Base-by-base conservation (phyloP, 345 rosid genomes). In the Cardiospermum halicacabum region DNA sequence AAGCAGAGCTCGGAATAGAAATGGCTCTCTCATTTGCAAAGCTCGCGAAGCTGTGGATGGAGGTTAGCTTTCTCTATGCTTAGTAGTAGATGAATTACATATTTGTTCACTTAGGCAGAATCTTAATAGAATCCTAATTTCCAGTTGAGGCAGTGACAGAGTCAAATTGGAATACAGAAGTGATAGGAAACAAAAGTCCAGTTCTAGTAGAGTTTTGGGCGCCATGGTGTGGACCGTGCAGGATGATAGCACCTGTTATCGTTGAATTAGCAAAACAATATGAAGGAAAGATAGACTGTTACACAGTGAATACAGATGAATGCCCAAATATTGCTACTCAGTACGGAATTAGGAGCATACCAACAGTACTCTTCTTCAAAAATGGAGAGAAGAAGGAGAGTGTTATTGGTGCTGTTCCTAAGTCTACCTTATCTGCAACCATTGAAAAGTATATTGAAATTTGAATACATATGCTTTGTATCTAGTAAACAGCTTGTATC, bases 131-230 rank as follows among this genome's bases (percentile, higher is more conserved):
- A n/a, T n/a, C n/a, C n/a, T n/a, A n/a, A n/a, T 26, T 6, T 67
- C 79, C 85, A 88, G 95, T 85, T 45, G 60, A 71, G 55, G 84
- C 47, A 30, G 87, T 76, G 69, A 80, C 84, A 7, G 95, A 83
- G 39, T 62, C 87, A 30, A 74, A 67, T 66, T 88, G 95, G 95
- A 73, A 68, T 11, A 60, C 15, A 25, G 62, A 56, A 32, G 89
- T 85, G 45, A 61, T 82, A 3, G 74, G 64, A 10, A 67, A 72
- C 22, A 64, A 72, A 3, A 80, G 11, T 53, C 89, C 89, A 4
- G 88, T 82, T 28, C 77, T 88, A 34, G 95, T 88, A 69, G 88
- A 88, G 75, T 88, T 88, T 49, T 88, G 91, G 89, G 91, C 95
- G 7, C 87, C 95, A 13, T 85, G 95, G 95, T 85, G 95, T 19